These are phyloP conservation scores for Brasenia schreberi DNA, from an alignment of 164 flowering plant genomes.

Conservation along the genomic window DNA sequence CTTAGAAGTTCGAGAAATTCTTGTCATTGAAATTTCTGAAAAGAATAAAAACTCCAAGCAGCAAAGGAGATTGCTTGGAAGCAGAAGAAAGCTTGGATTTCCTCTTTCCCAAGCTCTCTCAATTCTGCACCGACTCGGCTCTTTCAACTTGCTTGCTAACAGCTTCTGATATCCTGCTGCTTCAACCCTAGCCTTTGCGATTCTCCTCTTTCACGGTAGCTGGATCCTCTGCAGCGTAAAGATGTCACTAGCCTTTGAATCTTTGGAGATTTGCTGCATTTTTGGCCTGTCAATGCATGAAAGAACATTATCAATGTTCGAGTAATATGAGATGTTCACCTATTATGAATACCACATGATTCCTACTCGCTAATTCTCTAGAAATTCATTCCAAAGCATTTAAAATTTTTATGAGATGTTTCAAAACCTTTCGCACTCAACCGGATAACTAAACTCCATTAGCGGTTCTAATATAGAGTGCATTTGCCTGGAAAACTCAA, in stretches of 20 bases:
- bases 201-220: slow-evolving; percentile 27
- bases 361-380: not conserved
- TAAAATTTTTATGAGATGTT: not conserved
- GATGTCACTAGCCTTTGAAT: slow-evolving; percentile 53
- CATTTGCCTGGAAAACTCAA: too few relatives aligned
- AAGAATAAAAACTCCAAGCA: slow-evolving; percentile 16
- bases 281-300: slow-evolving; percentile 28
- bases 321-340: too few relatives aligned
- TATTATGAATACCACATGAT: not conserved
- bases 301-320: not conserved
- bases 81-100: slow-evolving; percentile 52
- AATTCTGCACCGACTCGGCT: slow-evolving; percentile 39
- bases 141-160: slow-evolving; percentile 43
- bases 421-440: too few relatives aligned
- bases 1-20: not conserved
- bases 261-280: slow-evolving; percentile 55
- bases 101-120: slow-evolving; percentile 54
- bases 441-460: too few relatives aligned
- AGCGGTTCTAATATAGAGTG: too few relatives aligned
- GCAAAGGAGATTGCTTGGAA: slow-evolving; percentile 38
- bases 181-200: slow-evolving; percentile 46
- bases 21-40: slow-evolving; percentile 1
- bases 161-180: slow-evolving; percentile 66
- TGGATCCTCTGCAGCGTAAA: slow-evolving; percentile 46
- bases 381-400: not conserved